Evolutionary conservation across 768 basidiomycete species (phyloP).

Genomic region (Boletellus ananas): DNA sequence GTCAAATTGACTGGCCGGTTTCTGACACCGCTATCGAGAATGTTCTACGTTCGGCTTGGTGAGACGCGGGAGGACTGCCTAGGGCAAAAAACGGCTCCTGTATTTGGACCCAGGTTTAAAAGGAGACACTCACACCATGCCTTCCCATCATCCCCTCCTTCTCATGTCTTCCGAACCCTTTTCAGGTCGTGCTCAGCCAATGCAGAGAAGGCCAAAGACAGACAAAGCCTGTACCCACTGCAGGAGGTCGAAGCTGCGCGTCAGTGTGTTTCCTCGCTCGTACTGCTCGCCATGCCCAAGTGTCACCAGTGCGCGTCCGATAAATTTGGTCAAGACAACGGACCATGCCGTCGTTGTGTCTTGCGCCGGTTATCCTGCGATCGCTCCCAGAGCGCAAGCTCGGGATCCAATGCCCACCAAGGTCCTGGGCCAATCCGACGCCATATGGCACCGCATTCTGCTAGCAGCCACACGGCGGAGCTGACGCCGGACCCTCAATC

Average conservation of each 20-base stretch:
- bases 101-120: constrained; percentile 19
- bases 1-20: constrained; percentile 13
- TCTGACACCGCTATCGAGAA: constrained; percentile 11
- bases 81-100: constrained; percentile 5
- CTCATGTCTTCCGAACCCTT: constrained; percentile 12
- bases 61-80: constrained; percentile 5
- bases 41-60: constrained; percentile 9
- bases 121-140: not conserved
- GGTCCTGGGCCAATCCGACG: constrained; percentile 6
- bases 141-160: constrained; percentile 11
- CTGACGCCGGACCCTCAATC: constrained; percentile 1
- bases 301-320: constrained; percentile 15
- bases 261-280: constrained; percentile 6
- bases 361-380: constrained; percentile 8
- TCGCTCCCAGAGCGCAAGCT: constrained; percentile 23
- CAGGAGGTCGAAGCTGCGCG: constrained; percentile 17
- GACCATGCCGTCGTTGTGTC: constrained; percentile 23
- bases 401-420: constrained; percentile 11
- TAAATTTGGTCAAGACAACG: constrained; percentile 15
- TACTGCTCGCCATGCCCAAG: constrained; percentile 2
- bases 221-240: constrained; percentile 18
- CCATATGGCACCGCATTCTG: not conserved
- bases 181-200: constrained; percentile 5
- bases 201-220: constrained; percentile 13
- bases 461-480: constrained; percentile 8